Evolutionary conservation across 495 filamentous ascomycete species (phyloP).

Genomic region (Lophiotrema nucula): DNA sequence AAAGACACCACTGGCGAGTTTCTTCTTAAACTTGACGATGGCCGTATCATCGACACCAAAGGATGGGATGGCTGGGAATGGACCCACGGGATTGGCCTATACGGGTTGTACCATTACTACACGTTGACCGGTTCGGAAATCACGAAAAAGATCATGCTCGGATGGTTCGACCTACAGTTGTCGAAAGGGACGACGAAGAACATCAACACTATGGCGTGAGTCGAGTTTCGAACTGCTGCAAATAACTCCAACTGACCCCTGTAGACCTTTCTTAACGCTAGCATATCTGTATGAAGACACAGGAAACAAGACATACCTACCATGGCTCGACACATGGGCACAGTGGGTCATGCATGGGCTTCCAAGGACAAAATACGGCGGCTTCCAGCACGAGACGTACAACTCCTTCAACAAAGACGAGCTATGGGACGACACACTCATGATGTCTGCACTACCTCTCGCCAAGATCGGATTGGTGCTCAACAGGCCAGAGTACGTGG

Average conservation of each 20-base stretch:
- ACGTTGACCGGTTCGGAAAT: conserved; percentile 56
- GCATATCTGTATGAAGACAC: conserved; percentile 70
- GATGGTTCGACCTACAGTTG: conserved; percentile 66
- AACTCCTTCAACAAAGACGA: conserved; percentile 63
- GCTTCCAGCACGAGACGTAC: conserved; percentile 74
- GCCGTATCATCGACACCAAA: conserved; percentile 74
- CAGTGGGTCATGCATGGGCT: conserved; percentile 76
- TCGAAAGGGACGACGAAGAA: conserved; percentile 72
- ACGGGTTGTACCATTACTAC: conserved; percentile 77
- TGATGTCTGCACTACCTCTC: conserved; percentile 77
- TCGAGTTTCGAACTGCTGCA: too few relatives aligned
- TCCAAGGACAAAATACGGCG: conserved; percentile 64
- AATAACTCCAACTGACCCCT: too few relatives aligned
- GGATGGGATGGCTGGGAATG: conserved; percentile 79
- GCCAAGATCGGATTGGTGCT: conserved; percentile 72
- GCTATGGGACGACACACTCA: conserved; percentile 75
- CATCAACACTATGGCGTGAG: conserved; percentile 79
- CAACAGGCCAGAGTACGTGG: conserved; percentile 62
- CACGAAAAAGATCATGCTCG: conserved; percentile 58
- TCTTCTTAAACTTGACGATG: conserved; percentile 62
- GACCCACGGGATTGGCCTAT: conserved; percentile 75
- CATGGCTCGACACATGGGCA: conserved; percentile 71
- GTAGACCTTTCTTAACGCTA: conserved; percentile 68
- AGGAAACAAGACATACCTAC: conserved; percentile 57
- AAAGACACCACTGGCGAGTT: conserved; percentile 68